Conservation (phyloP, 108 stramenopile genomes). For the Mayamaea pseudoterrestris region DNA sequence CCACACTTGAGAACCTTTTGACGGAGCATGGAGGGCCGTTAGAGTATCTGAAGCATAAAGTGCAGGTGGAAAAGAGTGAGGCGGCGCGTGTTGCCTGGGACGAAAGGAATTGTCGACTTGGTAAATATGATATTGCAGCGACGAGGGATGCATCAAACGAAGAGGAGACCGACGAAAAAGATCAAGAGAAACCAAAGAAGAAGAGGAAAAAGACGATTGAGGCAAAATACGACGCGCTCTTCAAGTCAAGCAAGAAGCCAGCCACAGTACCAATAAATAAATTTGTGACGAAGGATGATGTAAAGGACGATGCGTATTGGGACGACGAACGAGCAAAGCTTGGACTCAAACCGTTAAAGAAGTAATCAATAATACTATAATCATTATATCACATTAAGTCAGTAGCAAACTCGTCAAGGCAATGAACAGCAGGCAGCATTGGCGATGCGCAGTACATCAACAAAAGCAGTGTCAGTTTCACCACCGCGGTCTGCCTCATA, state of each 20-base stretch:
- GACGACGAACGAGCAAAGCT: constrained; percentile 67
- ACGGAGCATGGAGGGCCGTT: constrained; percentile 21
- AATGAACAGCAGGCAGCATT: too few relatives aligned
- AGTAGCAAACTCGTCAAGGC: too few relatives aligned
- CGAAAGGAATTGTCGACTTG: constrained; percentile 20
- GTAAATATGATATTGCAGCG: constrained; percentile 11
- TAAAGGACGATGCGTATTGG: constrained; percentile 62
- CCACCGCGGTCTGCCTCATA: constrained; percentile 15
- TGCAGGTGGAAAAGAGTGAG: constrained; percentile 35
- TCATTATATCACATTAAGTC: too few relatives aligned
- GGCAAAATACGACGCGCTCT: constrained; percentile 50
- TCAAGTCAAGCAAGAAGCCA: constrained; percentile 27
- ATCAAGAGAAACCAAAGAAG: constrained; percentile 7
- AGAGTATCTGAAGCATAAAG: constrained; percentile 43
- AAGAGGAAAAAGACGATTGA: constrained; percentile 5
- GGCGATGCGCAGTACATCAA: too few relatives aligned
- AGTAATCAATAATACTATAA: too few relatives aligned
- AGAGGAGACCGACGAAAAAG: constrained; percentile 5
- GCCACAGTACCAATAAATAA: constrained; percentile 2
- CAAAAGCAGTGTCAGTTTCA: constrained; percentile 4
- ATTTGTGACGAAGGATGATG: not conserved
- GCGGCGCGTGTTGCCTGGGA: constrained; percentile 29
- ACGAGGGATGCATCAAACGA: too few relatives aligned
- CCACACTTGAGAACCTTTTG: constrained; percentile 34
- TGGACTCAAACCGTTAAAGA: constrained; percentile 61